Percentiles rank a stretch among this genome's conserved stretches.
phyloP scores from a whole-genome alignment of 2,329 filamentous ascomycete species.

The Epichloe sibirici region DNA sequence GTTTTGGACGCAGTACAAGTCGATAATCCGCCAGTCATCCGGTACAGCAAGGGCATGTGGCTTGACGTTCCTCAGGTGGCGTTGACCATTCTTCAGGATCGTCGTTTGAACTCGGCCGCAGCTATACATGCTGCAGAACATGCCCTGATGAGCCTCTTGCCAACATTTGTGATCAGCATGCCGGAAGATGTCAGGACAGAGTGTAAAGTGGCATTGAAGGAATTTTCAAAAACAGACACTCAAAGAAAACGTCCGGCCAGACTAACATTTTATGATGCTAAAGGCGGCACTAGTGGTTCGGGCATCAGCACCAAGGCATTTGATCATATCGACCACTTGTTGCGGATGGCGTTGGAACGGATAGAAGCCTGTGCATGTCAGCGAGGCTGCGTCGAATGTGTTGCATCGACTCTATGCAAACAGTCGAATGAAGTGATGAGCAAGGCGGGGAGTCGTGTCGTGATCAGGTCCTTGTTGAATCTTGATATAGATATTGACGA shows the following conservation, averaged over 20 bases:
- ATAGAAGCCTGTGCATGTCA: constrained; percentile 66
- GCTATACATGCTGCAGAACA: constrained; percentile 94
- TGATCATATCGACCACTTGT: constrained; percentile 72
- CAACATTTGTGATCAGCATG: constrained; percentile 80
- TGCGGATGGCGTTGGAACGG: constrained; percentile 62
- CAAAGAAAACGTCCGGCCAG: constrained; percentile 72
- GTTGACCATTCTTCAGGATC: constrained; percentile 62
- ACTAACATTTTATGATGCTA: constrained; percentile 89
- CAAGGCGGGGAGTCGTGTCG: constrained; percentile 74
- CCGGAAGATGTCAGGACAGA: constrained; percentile 90
- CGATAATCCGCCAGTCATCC: constrained; percentile 81
- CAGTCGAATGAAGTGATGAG: constrained; percentile 87
- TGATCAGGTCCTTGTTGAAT: constrained; percentile 64
- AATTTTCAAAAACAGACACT: constrained; percentile 61
- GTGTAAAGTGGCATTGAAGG: constrained; percentile 81
- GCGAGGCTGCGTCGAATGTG: constrained; percentile 81
- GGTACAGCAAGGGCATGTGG: constrained; percentile 86
- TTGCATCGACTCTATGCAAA: constrained; percentile 72
- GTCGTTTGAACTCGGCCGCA: constrained; percentile 68
- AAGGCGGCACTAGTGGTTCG: constrained; percentile 70
- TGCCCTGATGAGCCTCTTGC: constrained; percentile 73
- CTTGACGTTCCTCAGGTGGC: constrained; percentile 74
- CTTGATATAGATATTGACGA: constrained; percentile 69
- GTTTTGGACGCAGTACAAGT: constrained; percentile 88
- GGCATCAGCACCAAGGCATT: constrained; percentile 91